Conservation (phyloP, 2,329 filamentous ascomycete species). For the Hypoxylon sp. region DNA sequence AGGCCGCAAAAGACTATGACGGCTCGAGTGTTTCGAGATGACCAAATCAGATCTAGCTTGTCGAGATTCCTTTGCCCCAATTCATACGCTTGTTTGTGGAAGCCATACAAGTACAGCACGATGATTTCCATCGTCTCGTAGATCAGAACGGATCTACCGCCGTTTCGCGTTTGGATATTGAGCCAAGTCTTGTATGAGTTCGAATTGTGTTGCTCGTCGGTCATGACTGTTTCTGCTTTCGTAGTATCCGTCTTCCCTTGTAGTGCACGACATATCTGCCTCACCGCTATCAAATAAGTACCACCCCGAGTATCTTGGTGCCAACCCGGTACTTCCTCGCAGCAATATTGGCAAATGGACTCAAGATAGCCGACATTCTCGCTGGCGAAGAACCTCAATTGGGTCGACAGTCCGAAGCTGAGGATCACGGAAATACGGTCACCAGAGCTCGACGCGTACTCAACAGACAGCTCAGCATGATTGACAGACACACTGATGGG, state of each 20-base stretch:
- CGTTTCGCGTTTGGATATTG: slow-evolving; percentile 64
- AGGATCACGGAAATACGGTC: slow-evolving; percentile 79
- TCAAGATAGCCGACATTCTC: slow-evolving; percentile 78
- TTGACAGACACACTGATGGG: slow-evolving; percentile 69
- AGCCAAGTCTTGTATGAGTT: slow-evolving; percentile 71
- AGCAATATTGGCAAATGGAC: slow-evolving; percentile 76
- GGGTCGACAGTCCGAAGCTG: slow-evolving; percentile 75
- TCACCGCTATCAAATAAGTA: slow-evolving; percentile 72
- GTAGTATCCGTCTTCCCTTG: slow-evolving; percentile 76
- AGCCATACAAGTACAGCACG: slow-evolving; percentile 72
- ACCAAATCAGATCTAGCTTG: slow-evolving; percentile 66
- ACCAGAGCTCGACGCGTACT: slow-evolving; percentile 74
- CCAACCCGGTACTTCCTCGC: slow-evolving; percentile 81
- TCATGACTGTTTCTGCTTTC: slow-evolving; percentile 69
- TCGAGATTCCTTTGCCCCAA: slow-evolving; percentile 65
- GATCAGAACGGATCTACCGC: slow-evolving; percentile 72
- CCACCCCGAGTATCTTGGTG: slow-evolving; percentile 77
- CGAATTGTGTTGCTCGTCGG: slow-evolving; percentile 74
- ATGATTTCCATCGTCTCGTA: slow-evolving; percentile 76
- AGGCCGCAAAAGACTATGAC: slow-evolving; percentile 72
- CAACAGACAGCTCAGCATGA: slow-evolving; percentile 74
- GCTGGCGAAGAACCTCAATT: slow-evolving; percentile 76
- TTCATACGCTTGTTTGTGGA: slow-evolving; percentile 70
- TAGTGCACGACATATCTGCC: slow-evolving; percentile 76
- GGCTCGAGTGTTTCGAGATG: slow-evolving; percentile 68